Evolutionary conservation across 306 rosid genomes (phyloP), one percentile per base, ranked within the genome.

Genomic region (Hippophae gyantsensis): DNA sequence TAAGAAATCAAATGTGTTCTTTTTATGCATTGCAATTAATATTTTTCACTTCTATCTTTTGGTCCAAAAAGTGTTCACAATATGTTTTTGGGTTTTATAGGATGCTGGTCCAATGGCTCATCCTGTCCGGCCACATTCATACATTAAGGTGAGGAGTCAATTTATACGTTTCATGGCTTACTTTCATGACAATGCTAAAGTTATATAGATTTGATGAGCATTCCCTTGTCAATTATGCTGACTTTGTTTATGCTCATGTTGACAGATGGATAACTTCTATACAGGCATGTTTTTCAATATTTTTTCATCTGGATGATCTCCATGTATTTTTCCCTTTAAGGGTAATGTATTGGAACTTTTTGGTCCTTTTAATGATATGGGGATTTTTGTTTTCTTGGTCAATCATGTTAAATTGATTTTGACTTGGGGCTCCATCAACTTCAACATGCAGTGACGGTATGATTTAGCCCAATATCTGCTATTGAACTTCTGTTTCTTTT

Each of bases 81-180:
- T 69, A 52, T 26, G 73, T 57, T 58, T 56, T 65, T 53, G 60
- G 60, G 56, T 65, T 75, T 78, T 77, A 62, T 67, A 93, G 99
- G 99, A 93, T 76, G 84, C 95, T 26, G 97, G 99, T 58, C 99
- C 99, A 61, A 93, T 93, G 97, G 95, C 99, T 70, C 99, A 93
- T 78, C 99, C 99, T 6, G 95, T 93, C 63, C 83, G 97, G 48
- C 99, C 99, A 43, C 99, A 93, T 77, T 93, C 99, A 54, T 93
- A 93, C 69, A 93, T 93, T 65, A 93, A 93, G 99, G 99, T 93
- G 71, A 62, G 80, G 69, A 51, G 61, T 74, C 51, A 44, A 18
- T 63, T 66, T 64, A 41, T 12, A 50, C 51, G 48, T 60, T 42
- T 48, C 41, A 32, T 45, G 45, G 18, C 55, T 51, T 38, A 40